phyloP scores from a whole-genome alignment of 306 rosid genomes.

The Macrotyloma uniflorum region DNA sequence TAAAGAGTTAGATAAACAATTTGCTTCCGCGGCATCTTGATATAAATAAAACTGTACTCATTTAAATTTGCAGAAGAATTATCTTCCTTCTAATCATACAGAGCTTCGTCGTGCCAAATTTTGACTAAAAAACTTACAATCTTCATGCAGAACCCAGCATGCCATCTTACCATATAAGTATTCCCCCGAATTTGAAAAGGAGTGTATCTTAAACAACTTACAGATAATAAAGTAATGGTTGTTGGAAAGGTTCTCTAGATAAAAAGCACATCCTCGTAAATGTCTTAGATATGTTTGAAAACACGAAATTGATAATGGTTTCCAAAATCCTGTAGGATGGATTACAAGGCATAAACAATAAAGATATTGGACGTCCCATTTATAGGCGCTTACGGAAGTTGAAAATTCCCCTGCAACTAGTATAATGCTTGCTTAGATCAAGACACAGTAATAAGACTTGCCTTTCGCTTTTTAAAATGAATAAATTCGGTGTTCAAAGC shows the following conservation, averaged over 20 bases:
- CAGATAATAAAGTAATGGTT: not conserved
- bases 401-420: not conserved
- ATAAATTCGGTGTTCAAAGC: not conserved
- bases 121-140: not conserved
- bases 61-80: not conserved
- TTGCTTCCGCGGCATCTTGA: not conserved
- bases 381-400: too few species aligned
- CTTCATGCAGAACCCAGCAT: not conserved
- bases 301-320: not conserved
- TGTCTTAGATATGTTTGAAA: not conserved
- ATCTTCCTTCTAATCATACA: not conserved
- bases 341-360: too few species aligned
- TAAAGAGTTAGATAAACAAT: conserved; percentile 30
- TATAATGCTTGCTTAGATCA: too few species aligned
- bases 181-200: not conserved
- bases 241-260: not conserved
- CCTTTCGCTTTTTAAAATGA: not conserved
- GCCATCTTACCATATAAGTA: not conserved
- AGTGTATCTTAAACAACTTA: not conserved
- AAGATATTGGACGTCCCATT: too few species aligned
- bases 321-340: too few species aligned
- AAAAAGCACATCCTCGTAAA: not conserved
- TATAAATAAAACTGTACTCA: not conserved
- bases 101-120: not conserved
- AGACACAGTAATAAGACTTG: not conserved